Conservation (phyloP, 768 basidiomycete genomes). For the Tulasnella sp. region DNA sequence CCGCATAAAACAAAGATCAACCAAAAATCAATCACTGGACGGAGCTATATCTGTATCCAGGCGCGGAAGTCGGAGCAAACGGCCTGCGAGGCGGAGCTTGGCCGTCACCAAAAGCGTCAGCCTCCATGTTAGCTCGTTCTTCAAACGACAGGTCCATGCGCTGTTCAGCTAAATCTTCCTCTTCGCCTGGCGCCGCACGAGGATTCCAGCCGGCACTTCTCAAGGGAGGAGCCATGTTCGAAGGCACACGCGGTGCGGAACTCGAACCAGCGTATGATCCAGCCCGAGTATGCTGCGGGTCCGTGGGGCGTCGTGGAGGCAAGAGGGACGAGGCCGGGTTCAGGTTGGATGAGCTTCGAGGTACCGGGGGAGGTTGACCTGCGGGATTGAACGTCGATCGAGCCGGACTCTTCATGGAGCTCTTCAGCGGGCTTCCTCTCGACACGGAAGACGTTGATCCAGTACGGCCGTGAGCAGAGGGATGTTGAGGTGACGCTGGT, state of each 20-base stretch:
- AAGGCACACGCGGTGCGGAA: neutral
- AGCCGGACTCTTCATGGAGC: conserved; percentile 10
- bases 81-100: conserved; percentile 2
- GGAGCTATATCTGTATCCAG: conserved; percentile 11
- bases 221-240: neutral
- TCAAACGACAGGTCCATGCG: conserved; percentile 14
- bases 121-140: neutral
- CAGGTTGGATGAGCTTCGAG: conserved; percentile 12
- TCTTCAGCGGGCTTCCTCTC: neutral
- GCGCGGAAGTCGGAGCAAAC: conserved; percentile 2
- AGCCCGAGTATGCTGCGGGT: neutral
- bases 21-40: neutral
- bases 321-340: neutral
- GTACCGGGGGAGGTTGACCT: neutral
- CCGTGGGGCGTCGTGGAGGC: neutral
- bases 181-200: neutral
- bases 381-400: conserved; percentile 7
- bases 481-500: neutral
- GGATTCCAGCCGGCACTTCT: neutral
- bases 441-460: neutral
- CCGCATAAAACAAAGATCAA: neutral
- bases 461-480: neutral
- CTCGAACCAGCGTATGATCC: conserved; percentile 6
- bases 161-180: conserved; percentile 17
- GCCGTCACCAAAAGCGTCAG: conserved; percentile 18